Percentiles rank a stretch among this genome's conserved stretches.
These are phyloP conservation scores for Lactifluus rugatus DNA, from an alignment of 768 basidiomycete species.

Conservation along the genomic window DNA sequence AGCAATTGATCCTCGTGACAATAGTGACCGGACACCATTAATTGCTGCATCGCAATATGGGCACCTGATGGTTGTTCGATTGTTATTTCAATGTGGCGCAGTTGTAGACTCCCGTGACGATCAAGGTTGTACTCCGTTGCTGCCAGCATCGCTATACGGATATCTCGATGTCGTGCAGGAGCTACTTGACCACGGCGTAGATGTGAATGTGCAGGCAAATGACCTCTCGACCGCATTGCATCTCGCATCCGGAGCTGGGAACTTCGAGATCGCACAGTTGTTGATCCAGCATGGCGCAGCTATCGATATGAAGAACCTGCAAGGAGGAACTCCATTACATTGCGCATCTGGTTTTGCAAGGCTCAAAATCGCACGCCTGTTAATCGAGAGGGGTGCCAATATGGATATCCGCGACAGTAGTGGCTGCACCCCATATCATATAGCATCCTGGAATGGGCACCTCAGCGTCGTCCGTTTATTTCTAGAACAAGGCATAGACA, in stretches of 20 bases:
- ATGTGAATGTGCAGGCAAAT: background rate
- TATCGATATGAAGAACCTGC: background rate
- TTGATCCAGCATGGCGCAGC: background rate
- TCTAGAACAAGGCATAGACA: background rate
- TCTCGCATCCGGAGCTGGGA: background rate
- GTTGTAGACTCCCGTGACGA: background rate
- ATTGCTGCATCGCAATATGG: background rate
- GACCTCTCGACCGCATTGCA: background rate
- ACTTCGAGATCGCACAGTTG: background rate
- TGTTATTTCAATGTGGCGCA: background rate
- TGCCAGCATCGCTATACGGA: background rate
- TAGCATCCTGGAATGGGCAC: background rate
- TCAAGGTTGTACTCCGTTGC: background rate
- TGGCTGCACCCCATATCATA: background rate
- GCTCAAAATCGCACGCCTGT: background rate
- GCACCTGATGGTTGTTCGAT: background rate
- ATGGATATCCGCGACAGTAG: background rate
- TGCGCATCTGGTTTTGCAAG: accelerated
- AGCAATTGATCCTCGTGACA: background rate
- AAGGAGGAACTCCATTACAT: background rate
- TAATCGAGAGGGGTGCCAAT: background rate
- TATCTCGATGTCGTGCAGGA: background rate
- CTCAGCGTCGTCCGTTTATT: background rate
- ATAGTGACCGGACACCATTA: background rate
- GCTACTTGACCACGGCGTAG: background rate